Evolutionary conservation across 169 alveolate species (phyloP), one percentile per base, ranked within the genome.

Genomic region (Theileria orientalis): DNA sequence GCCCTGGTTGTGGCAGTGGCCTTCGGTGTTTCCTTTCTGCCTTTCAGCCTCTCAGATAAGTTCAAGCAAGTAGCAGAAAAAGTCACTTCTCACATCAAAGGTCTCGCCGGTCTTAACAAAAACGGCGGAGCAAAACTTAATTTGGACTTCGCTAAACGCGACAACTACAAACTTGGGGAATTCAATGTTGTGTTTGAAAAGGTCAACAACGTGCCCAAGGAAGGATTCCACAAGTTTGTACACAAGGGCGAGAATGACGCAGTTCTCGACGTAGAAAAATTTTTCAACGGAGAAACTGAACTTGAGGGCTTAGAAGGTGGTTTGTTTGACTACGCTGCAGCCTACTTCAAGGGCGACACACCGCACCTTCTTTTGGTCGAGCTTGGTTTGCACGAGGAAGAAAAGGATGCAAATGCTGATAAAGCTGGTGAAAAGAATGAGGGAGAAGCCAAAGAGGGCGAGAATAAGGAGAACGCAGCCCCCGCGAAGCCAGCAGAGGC

Each of bases 351-450:
- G 67, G 46, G 49, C 13, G 67, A 35, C 25, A 2, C 3, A 5
- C 3, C 46, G 14, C 67, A 32, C 51, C 67, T 57, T 57, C 67
- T 57, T 7, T 29, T 57, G 21, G 67, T 57, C 52, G 46, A 57
- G 52, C 49, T 47, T 47, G 16, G 57, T 27, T 27, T 47, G 6
- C 57, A 47, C 57, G n/a, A n/a, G n/a, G n/a, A n/a, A n/a, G n/a
- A n/a, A n/a, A 47, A 47, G 7, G 21, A 47, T 3, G 57, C 30
- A 21, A 27, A 47, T 47, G 57, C 30, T 47, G 14, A 47, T 27
- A 14, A 11, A 11, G 49, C 8, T 11, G 49, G 49, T 41, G 49
- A 41, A 41, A 47, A 47, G 30, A 9, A 9, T 47, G 21, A 47
- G 16, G 57, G 23, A 3, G 57, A 47, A 11, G 57, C 30, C 21